Evolutionary conservation across 805 yeast genomes (phyloP), one percentile per base, ranked within the genome.

Genomic region (Cyberlindnera nakhonratchasimensis): DNA sequence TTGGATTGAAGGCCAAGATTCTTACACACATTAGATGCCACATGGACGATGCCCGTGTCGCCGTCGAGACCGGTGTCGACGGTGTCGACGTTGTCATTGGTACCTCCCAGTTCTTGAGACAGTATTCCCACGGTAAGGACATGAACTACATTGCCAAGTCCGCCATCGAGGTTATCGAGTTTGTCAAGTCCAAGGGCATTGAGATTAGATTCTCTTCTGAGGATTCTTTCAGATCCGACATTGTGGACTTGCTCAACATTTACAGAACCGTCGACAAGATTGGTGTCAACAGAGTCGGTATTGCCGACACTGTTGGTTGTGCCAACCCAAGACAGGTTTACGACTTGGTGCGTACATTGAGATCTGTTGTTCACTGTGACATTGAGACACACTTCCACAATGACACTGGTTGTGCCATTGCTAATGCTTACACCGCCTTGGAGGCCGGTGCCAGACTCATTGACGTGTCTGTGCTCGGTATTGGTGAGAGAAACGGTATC

Each of bases 251-350:
- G 63, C 79, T 91, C 61, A 91, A 91, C 72, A 93, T 91, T 57
- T 91, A 91, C 75, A 85, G 89, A 68, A 89, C 97, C 21, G 99
- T 91, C 52, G 95, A 86, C 73, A 86, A 88, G 72, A 87, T 91
- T 56, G 99, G 99, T 59, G 99, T 91, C 50, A 89, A 93, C 76
- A 82, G 99, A 69, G 96, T 91, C 42, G 99, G 99, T 71, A 91
- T 91, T 70, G 99, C 99, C 54, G 99, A 91, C 66, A 91, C 99
- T 28, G 99, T 91, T 44, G 99, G 99, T 37, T 85, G 98, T 66
- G 99, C 99, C 52, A 91, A 91, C 74, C 99, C 99, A 58, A 82
- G 99, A 71, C 98, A 93, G 70, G 99, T 91, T 46, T 91, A 91
- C 67, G 99, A 91, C 71, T 79, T 91, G 56, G 93, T 91, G 50